phyloP scores from a whole-genome alignment of 2,329 filamentous ascomycete species.

The Fusarium kyushuense region DNA sequence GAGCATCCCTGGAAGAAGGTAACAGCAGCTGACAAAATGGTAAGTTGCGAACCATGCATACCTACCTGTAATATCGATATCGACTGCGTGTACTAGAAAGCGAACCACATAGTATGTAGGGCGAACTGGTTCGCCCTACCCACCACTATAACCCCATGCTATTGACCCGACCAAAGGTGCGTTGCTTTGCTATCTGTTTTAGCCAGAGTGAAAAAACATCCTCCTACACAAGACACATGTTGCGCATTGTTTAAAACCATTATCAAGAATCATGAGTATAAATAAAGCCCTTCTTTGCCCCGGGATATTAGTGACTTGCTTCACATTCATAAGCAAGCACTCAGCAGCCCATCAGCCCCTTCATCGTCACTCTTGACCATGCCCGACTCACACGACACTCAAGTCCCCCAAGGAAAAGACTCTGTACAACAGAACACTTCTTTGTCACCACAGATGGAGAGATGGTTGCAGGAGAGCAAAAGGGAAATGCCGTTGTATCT shows the following conservation, averaged over 20 bases:
- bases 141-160: no score
- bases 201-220: no score
- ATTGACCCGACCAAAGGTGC: no score
- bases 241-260: neutral
- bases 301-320: neutral
- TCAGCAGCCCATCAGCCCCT: neutral
- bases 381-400: accelerated
- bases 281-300: neutral
- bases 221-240: neutral
- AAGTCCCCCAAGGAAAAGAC: neutral
- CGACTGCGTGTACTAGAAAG: no score
- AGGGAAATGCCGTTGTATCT: conserved; percentile 19
- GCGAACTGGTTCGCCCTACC: no score
- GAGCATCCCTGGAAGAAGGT: no score
- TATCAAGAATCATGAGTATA: neutral
- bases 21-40: no score
- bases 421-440: neutral
- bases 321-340: neutral
- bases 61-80: no score
- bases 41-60: no score
- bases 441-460: neutral
- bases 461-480: conserved; percentile 14
- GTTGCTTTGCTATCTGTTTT: no score
- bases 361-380: neutral
- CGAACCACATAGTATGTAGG: no score